Conservation (phyloP, 2,329 filamentous ascomycete species). For the Colletotrichum tamarilloi region DNA sequence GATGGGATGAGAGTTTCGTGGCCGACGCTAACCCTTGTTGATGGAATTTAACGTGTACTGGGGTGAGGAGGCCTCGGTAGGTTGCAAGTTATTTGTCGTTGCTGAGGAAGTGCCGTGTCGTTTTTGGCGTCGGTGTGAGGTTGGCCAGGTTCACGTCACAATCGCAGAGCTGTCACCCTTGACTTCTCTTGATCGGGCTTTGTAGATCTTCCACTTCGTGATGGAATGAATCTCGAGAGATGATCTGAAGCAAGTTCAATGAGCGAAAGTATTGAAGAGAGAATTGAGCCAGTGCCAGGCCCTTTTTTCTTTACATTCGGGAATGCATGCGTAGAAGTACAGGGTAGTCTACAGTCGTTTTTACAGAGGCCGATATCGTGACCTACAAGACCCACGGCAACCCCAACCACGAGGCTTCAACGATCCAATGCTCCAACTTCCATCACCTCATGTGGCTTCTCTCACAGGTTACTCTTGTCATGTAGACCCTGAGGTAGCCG, state of each 20-base stretch:
- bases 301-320: slow-evolving; percentile 1
- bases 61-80: too few relatives aligned
- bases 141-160: background rate
- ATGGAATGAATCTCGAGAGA: background rate
- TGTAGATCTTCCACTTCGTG: background rate
- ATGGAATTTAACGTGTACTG: background rate
- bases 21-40: slow-evolving; percentile 19
- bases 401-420: background rate
- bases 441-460: slow-evolving; percentile 30
- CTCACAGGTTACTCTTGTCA: background rate
- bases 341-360: slow-evolving; percentile 18
- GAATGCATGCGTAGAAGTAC: slow-evolving; percentile 28
- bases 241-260: background rate
- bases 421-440: slow-evolving; percentile 35
- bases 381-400: background rate
- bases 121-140: background rate
- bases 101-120: background rate
- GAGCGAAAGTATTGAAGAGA: background rate
- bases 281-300: background rate
- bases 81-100: too few relatives aligned
- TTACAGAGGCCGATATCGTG: background rate
- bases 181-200: background rate
- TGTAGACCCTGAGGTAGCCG: background rate
- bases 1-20: slow-evolving; percentile 15
- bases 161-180: background rate